Percentiles rank a stretch among this genome's conserved stretches.
Evolutionary conservation across 768 basidiomycete genomes (phyloP).

Genomic region (Boletus edulis): DNA sequence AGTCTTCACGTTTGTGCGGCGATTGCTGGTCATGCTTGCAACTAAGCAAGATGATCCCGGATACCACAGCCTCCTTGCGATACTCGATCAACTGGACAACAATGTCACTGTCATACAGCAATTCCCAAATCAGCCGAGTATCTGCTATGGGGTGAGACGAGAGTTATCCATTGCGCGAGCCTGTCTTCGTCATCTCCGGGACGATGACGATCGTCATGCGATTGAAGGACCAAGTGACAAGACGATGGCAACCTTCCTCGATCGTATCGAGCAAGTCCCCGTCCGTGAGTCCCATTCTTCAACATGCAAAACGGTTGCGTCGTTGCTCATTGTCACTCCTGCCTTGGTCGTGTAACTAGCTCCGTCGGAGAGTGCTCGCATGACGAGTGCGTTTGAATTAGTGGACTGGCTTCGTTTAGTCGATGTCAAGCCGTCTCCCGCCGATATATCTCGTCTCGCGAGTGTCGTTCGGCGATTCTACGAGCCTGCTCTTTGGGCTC

Average conservation of each 20-base stretch:
- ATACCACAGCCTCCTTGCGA: conserved; percentile 31
- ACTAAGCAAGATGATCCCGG: conserved; percentile 49
- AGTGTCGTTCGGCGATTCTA: conserved; percentile 41
- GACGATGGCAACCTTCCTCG: conserved; percentile 43
- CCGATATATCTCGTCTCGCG: conserved; percentile 42
- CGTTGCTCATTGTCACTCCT: neutral
- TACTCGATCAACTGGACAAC: conserved; percentile 37
- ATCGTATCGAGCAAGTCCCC: conserved; percentile 38
- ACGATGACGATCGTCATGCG: neutral
- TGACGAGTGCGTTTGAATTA: conserved; percentile 48
- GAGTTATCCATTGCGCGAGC: conserved; percentile 43
- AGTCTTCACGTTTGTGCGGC: conserved; percentile 61
- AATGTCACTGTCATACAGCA: conserved; percentile 30
- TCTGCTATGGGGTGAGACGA: conserved; percentile 41
- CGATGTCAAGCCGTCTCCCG: conserved; percentile 30
- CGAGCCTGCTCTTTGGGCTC: conserved; percentile 37
- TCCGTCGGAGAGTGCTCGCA: conserved; percentile 32
- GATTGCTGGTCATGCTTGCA: conserved; percentile 55
- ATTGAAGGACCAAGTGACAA: neutral
- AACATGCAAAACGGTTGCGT: neutral
- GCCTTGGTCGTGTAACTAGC: conserved; percentile 32
- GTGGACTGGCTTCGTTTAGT: conserved; percentile 63
- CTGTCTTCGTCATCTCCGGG: conserved; percentile 33
- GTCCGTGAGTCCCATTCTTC: conserved; percentile 41
- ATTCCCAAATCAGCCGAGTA: conserved; percentile 33